phyloP scores from a whole-genome alignment of 495 filamentous ascomycete species.

The Astrothelium subdiscretum region DNA sequence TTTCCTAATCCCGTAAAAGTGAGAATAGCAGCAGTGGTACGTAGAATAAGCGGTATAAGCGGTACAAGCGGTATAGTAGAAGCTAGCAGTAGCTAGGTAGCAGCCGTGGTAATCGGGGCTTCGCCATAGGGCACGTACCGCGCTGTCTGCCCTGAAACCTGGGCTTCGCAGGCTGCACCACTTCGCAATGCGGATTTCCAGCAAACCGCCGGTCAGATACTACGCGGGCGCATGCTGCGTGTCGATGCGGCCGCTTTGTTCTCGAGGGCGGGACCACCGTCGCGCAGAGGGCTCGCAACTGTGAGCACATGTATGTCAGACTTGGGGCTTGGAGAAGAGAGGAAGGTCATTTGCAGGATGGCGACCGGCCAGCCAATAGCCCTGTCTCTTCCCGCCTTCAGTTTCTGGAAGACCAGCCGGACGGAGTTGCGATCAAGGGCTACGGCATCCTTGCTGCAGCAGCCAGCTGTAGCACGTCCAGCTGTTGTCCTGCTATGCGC shows the following conservation, averaged over 20 bases:
- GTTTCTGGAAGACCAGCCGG: background rate
- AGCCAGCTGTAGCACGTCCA: background rate
- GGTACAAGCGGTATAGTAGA: background rate
- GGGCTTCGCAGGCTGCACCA: background rate
- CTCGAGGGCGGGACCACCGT: background rate
- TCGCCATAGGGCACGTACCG: background rate
- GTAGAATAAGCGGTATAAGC: background rate
- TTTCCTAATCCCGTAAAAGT: background rate
- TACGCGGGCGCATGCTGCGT: background rate
- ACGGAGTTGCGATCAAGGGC: background rate
- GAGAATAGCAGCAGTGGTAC: background rate
- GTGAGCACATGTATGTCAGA: constrained; percentile 3
- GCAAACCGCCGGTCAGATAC: constrained; percentile 1
- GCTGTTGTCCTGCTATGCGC: background rate
- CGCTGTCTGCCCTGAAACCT: background rate
- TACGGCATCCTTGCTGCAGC: background rate
- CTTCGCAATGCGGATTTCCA: background rate
- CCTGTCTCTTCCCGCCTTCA: background rate
- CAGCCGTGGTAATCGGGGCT: background rate
- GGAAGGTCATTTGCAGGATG: background rate
- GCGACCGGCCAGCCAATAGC: background rate
- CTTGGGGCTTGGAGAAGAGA: background rate
- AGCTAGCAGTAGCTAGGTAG: background rate
- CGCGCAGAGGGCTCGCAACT: background rate
- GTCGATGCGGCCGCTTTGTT: background rate